Evolutionary conservation across 768 basidiomycete genomes (phyloP).

Genomic region (Favolaschia claudopus): DNA sequence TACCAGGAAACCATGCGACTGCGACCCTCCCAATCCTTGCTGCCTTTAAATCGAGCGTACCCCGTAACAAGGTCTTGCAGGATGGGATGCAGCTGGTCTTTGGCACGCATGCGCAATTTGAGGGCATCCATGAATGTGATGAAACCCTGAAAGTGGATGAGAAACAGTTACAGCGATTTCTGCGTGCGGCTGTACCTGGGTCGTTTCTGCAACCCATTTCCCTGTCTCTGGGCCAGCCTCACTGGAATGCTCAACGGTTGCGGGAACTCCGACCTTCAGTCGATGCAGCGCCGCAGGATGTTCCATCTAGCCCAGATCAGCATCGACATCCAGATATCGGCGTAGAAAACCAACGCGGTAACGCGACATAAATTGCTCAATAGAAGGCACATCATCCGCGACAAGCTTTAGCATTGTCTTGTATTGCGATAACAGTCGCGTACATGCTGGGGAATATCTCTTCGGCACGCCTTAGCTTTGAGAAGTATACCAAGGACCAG

Average conservation of each 20-base stretch:
- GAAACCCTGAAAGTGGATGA: constrained; percentile 70
- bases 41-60: constrained; percentile 93
- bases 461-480: constrained; percentile 48
- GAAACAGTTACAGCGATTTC: neutral
- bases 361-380: constrained; percentile 91
- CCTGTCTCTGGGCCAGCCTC: constrained; percentile 93
- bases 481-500: neutral
- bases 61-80: constrained; percentile 95
- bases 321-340: neutral
- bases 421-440: constrained; percentile 92
- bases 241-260: constrained; percentile 94
- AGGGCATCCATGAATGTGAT: constrained; percentile 99
- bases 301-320: constrained; percentile 72
- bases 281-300: constrained; percentile 92
- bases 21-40: constrained; percentile 96
- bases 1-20: constrained; percentile 94
- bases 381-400: constrained; percentile 81
- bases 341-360: constrained; percentile 67
- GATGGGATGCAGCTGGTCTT: constrained; percentile 95
- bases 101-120: constrained; percentile 91
- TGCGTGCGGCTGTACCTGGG: constrained; percentile 66
- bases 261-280: constrained; percentile 91
- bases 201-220: constrained; percentile 98
- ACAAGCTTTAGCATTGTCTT: constrained; percentile 98
- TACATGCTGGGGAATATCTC: constrained; percentile 98